A percentile compares a stretch with the other conserved stretches of the same genome.
Conservation (phyloP, 2,329 filamentous ascomycete species). For the Hirsutella minnesotensis region DNA sequence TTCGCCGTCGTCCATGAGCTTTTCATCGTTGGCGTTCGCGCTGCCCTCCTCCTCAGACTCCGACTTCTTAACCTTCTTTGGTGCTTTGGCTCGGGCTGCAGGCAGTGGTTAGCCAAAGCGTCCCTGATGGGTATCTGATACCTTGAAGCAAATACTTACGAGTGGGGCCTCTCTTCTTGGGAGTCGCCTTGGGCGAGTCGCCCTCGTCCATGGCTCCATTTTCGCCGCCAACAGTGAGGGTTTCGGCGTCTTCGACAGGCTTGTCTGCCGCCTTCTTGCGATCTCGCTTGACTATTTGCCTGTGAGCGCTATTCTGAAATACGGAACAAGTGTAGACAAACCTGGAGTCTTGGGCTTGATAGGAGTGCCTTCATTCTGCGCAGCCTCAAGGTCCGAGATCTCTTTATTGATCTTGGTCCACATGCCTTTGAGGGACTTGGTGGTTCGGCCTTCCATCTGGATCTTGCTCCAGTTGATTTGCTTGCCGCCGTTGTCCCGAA, state of each 20-base stretch:
- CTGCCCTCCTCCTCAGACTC: not conserved
- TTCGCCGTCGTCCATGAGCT: too few species aligned
- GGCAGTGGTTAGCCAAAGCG: too few species aligned
- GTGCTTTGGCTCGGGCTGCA: not conserved
- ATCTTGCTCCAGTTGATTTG: conserved; percentile 23
- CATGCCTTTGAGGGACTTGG: conserved; percentile 24
- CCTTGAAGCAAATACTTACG: too few species aligned
- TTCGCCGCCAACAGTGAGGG: not conserved
- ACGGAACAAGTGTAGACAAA: conserved; percentile 6
- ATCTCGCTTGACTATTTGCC: conserved; percentile 11
- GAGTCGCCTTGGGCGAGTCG: not conserved
- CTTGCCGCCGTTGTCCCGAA: conserved; percentile 17
- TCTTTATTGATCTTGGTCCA: conserved; percentile 25
- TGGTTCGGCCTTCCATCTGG: conserved; percentile 23
- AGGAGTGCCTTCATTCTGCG: conserved; percentile 5
- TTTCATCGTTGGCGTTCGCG: not conserved
- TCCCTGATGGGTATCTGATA: too few species aligned
- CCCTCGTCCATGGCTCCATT: not conserved
- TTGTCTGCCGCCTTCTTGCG: conserved; percentile 7
- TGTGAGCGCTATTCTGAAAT: not conserved
- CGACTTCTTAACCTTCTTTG: conserved; percentile 2
- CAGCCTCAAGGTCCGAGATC: conserved; percentile 20
- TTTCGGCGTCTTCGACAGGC: not conserved
- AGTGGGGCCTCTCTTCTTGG: not conserved
- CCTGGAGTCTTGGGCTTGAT: conserved; percentile 10